phyloP scores from a whole-genome alignment of 108 stramenopile genomes.

The Cyclotella choctawhatcheeana region DNA sequence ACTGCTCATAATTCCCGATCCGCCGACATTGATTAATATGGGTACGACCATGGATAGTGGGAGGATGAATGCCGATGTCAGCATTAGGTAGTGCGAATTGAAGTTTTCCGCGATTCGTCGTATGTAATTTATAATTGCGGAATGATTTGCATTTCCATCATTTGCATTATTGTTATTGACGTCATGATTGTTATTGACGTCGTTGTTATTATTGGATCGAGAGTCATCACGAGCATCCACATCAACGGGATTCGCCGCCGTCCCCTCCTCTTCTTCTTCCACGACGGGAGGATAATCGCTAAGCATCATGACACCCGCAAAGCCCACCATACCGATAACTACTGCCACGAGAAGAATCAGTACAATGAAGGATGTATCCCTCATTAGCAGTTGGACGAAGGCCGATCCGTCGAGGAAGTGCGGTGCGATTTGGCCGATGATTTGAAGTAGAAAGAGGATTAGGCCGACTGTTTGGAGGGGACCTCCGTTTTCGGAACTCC shows the following conservation, averaged over 20 bases:
- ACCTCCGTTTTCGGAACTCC: conserved; percentile 30
- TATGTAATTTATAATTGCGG: neutral
- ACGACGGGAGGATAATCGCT: neutral
- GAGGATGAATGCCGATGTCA: conserved; percentile 20
- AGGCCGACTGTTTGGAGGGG: conserved; percentile 29
- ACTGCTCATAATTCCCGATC: conserved; percentile 13
- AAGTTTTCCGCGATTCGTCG: neutral
- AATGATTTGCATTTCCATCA: neutral
- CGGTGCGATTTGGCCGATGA: conserved; percentile 10
- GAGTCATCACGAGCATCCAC: conserved; percentile 4
- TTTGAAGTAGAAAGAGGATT: conserved; percentile 20
- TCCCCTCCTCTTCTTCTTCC: neutral
- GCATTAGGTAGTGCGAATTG: conserved; percentile 19
- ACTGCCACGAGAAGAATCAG: neutral
- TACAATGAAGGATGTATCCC: neutral
- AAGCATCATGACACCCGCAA: neutral
- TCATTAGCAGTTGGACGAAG: neutral
- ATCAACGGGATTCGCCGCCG: conserved; percentile 17
- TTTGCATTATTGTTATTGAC: conserved; percentile 13
- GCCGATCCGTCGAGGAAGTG: neutral
- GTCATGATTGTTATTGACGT: conserved; percentile 7
- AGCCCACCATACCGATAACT: neutral
- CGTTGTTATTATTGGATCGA: no score
- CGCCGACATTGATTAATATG: conserved; percentile 20
- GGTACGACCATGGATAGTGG: conserved; percentile 32